phyloP scores from a whole-genome alignment of 768 basidiomycete genomes.

The Xerocomellus dryophilus region DNA sequence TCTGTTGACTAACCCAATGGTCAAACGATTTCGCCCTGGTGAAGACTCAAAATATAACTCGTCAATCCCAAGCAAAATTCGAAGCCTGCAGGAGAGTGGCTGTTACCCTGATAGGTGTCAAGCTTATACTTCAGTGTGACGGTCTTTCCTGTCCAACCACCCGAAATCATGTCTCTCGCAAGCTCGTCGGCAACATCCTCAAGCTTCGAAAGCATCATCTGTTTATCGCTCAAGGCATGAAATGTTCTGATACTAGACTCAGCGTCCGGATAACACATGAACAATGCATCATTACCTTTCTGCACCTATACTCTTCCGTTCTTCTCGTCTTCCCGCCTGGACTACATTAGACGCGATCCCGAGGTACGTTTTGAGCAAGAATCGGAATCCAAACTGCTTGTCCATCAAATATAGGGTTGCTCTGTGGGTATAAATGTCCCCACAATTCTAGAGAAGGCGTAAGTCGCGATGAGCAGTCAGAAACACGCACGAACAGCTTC shows the following conservation, averaged over 20 bases:
- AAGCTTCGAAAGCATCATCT: conserved; percentile 70
- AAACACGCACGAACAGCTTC: background rate
- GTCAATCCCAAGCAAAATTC: conserved; percentile 4
- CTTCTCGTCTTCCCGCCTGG: conserved; percentile 69
- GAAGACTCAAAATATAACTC: conserved; percentile 46
- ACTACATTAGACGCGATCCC: conserved; percentile 87
- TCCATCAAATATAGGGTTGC: conserved; percentile 78
- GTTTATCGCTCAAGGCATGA: conserved; percentile 57
- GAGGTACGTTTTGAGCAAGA: conserved; percentile 75
- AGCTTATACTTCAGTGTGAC: conserved; percentile 92
- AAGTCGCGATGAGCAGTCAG: background rate
- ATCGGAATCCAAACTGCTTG: conserved; percentile 76
- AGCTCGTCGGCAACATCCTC: conserved; percentile 80
- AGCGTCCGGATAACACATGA: background rate
- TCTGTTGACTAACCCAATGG: conserved; percentile 69
- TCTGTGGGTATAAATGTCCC: conserved; percentile 80
- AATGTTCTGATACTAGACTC: conserved; percentile 59
- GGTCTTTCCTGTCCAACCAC: conserved; percentile 84
- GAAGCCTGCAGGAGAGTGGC: background rate
- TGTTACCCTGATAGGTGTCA: conserved; percentile 77
- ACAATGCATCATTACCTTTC: conserved; percentile 56
- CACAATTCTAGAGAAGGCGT: conserved; percentile 62
- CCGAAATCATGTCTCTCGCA: conserved; percentile 71
- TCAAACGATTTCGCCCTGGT: conserved; percentile 81
- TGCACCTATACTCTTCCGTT: conserved; percentile 88